Evolutionary conservation across 768 basidiomycete species (phyloP).

Genomic region (Suillus subalutaceus): DNA sequence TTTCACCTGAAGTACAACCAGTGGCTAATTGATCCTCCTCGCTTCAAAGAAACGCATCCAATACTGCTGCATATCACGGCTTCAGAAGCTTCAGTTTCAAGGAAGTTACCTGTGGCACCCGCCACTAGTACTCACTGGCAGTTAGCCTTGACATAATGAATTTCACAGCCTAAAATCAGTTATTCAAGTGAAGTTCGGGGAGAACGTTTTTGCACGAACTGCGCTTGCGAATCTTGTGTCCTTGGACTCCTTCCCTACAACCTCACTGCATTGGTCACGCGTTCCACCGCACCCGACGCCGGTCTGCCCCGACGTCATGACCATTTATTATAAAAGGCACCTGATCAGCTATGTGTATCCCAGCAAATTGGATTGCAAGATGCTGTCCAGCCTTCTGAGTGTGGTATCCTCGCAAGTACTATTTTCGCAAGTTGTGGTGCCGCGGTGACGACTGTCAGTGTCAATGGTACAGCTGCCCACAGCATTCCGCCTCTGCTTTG

Average conservation of each 20-base stretch:
- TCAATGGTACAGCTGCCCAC: conserved; percentile 52
- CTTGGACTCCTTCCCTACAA: neutral
- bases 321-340: conserved; percentile 5
- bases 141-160: neutral
- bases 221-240: neutral
- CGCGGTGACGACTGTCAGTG: conserved; percentile 37
- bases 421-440: conserved; percentile 10
- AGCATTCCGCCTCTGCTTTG: conserved; percentile 55
- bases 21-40: too few relatives aligned
- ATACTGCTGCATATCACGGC: too few relatives aligned
- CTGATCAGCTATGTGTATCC: neutral
- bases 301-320: neutral
- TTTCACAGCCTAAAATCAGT: neutral
- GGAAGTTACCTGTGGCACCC: too few relatives aligned
- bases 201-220: conserved; percentile 11
- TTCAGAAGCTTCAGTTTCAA: too few relatives aligned
- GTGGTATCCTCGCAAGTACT: conserved; percentile 7
- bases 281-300: neutral
- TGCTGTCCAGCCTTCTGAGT: conserved; percentile 15
- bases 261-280: neutral
- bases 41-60: too few relatives aligned
- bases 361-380: conserved; percentile 9
- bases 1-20: neutral
- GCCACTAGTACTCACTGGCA: neutral
- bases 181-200: neutral